Base-by-base conservation (phyloP, 495 filamentous ascomycete species). In the Aspergillus coremiiformis region DNA sequence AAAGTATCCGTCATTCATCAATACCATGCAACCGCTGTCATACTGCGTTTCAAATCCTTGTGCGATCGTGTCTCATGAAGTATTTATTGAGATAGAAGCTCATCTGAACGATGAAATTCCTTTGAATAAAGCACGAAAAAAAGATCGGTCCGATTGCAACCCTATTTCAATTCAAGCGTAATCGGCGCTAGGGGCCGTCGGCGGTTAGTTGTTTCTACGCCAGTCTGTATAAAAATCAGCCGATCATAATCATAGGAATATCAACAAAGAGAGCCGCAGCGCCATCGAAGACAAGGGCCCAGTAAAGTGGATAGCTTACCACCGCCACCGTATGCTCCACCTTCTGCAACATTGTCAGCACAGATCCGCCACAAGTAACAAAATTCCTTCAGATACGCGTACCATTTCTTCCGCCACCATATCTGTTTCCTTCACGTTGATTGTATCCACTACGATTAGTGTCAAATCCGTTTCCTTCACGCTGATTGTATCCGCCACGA, bases 401-500 rank as follows among this genome's bases (percentile, higher is more conserved):
- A n/a, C n/a, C n/a, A n/a, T n/a, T n/a, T n/a, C n/a, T n/a, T n/a
- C 70, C 71, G 26, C 72, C 71, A 17, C 53, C 54, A 27, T 56
- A 44, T 39, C 56, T 53, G 22, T 39, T 45, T 58, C n/a, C n/a
- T n/a, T n/a, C n/a, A n/a, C n/a, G n/a, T n/a, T n/a, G n/a, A n/a
- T n/a, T n/a, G n/a, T n/a, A n/a, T n/a, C n/a, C n/a, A n/a, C n/a
- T n/a, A n/a, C n/a, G n/a, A n/a, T n/a, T n/a, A n/a, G n/a, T n/a
- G n/a, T n/a, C n/a, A n/a, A n/a, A n/a, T n/a, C n/a, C n/a, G n/a
- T n/a, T n/a, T n/a, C 49, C 70, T 22, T 79, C 73, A 39, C 60
- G 64, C 23, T 59, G 57, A 60, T 71, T 70, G 59, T 74, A 74
- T 47, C 69, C 70, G 33, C 72, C 72, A 27, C 72, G 71, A 27